These are phyloP conservation scores for Paradendryphiella salina DNA, from an alignment of 2,329 filamentous ascomycete genomes.

Conservation along the genomic window DNA sequence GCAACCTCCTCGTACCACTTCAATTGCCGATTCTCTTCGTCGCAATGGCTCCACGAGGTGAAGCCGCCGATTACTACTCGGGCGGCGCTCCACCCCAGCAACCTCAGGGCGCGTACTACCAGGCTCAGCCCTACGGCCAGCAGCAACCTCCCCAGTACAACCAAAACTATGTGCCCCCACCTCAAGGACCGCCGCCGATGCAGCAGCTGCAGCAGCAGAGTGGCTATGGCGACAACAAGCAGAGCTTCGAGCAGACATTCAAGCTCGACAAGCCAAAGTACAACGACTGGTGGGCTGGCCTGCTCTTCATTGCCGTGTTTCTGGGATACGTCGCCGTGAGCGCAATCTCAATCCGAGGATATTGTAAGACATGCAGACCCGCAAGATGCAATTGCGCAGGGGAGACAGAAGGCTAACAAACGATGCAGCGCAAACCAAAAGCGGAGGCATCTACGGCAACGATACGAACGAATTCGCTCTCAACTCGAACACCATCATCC, in stretches of 20 bases:
- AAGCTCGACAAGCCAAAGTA: conserved; percentile 81
- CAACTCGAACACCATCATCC: conserved; percentile 80
- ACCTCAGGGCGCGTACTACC: conserved; percentile 30
- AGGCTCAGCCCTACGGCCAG: conserved; percentile 27
- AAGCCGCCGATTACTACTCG: conserved; percentile 48
- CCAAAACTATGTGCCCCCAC: conserved; percentile 37
- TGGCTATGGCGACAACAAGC: conserved; percentile 49
- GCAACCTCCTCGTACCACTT: neutral
- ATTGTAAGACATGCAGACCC: conserved; percentile 47
- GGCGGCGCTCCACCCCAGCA: conserved; percentile 28
- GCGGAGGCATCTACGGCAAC: conserved; percentile 74
- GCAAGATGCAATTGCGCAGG: neutral
- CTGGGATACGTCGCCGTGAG: conserved; percentile 76
- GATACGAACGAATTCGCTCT: conserved; percentile 66
- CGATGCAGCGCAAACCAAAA: conserved; percentile 57
- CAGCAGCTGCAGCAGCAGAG: conserved; percentile 33
- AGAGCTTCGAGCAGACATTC: conserved; percentile 77
- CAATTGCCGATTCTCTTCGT: neutral
- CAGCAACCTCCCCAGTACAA: conserved; percentile 40
- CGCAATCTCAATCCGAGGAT: conserved; percentile 74
- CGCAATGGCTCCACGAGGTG: conserved; percentile 40
- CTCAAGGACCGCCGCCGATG: conserved; percentile 28
- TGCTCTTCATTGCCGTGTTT: conserved; percentile 73
- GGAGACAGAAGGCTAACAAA: conserved; percentile 4
- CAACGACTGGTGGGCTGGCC: conserved; percentile 86